phyloP scores from a whole-genome alignment of 2,329 filamentous ascomycete species.

The Diaporthe eres region DNA sequence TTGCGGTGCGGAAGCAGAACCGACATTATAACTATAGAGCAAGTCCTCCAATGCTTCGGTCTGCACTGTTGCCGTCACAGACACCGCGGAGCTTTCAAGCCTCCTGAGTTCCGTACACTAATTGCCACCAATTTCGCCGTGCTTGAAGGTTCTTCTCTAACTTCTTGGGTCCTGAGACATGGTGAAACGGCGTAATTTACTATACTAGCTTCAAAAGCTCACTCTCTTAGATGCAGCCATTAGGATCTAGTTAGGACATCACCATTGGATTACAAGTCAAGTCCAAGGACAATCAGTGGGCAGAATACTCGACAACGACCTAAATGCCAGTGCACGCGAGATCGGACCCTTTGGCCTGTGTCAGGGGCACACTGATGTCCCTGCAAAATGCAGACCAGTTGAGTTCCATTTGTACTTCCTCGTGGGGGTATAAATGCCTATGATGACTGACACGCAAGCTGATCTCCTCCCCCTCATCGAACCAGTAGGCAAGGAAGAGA shows the following conservation, averaged over 20 bases:
- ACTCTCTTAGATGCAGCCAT: background rate
- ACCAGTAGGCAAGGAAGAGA: background rate
- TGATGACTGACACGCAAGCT: background rate
- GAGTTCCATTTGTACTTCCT: background rate
- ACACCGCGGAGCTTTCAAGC: background rate
- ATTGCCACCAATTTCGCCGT: background rate
- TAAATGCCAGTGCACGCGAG: background rate
- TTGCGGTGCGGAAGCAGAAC: background rate
- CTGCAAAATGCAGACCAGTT: background rate
- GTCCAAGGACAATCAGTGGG: background rate
- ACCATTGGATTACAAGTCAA: too few species aligned
- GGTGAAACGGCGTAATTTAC: background rate
- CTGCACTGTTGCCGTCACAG: background rate
- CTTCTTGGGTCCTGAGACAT: background rate
- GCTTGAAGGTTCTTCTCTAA: background rate
- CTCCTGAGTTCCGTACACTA: background rate
- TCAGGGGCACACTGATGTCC: background rate
- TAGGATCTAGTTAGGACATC: too few species aligned
- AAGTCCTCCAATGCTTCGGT: background rate
- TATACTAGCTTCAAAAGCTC: background rate
- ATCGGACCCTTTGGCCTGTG: background rate
- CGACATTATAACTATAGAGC: background rate
- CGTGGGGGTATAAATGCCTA: background rate
- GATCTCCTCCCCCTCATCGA: background rate
- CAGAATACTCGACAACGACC: background rate